Percentiles rank a stretch among this genome's conserved stretches.
These are phyloP conservation scores for cucumber (Cucumis sativus) DNA, from an alignment of 306 rosid genomes.

Conservation along the genomic window Cucumber_9930_V3 NC_026657.2:32622501-32623000, in stretches of 20 bases:
- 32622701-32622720: constrained; percentile 82
- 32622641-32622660: constrained; percentile 93
- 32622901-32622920: neutral
- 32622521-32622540: constrained; percentile 11
- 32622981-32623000: neutral
- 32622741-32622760: constrained; percentile 96
- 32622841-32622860: neutral
- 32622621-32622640: constrained; percentile 96
- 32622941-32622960: neutral
- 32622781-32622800: neutral
- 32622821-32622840: neutral
- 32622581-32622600: constrained; percentile 99
- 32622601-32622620: constrained; percentile 99
- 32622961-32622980: neutral
- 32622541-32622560: neutral
- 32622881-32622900: neutral
- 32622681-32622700: constrained; percentile 91
- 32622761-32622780: constrained; percentile 20
- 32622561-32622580: constrained; percentile 15
- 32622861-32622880: neutral
- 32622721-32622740: constrained; percentile 94
- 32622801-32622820: neutral
- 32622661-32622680: constrained; percentile 97
- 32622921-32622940: neutral
- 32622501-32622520: neutral